phyloP scores from a whole-genome alignment of 257 asterid genomes.

The Primulina eburnea region DNA sequence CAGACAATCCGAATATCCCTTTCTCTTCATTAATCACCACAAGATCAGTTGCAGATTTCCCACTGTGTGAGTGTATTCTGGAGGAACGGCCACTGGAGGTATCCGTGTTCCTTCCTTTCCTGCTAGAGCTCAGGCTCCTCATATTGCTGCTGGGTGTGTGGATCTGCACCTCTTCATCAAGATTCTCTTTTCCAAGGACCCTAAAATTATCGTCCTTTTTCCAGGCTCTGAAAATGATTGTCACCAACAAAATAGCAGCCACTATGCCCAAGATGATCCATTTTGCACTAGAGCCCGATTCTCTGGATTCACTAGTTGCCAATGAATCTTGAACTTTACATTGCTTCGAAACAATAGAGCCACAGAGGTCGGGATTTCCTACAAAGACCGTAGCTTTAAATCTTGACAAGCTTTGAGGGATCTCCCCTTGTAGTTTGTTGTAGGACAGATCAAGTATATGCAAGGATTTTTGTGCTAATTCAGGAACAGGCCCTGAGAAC shows the following conservation, averaged over 20 bases:
- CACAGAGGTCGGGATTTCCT: conserved; percentile 64
- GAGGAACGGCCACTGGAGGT: conserved; percentile 31
- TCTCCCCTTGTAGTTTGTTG: conserved; percentile 68
- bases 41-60: conserved; percentile 42
- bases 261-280: conserved; percentile 65
- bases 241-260: conserved; percentile 43
- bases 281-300: conserved; percentile 34
- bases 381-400: conserved; percentile 45
- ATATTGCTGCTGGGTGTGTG: conserved; percentile 37
- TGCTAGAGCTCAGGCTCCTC: conserved; percentile 33
- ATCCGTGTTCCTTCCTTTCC: conserved; percentile 32
- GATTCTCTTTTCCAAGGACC: conserved; percentile 44
- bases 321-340: conserved; percentile 31
- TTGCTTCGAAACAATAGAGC: conserved; percentile 34
- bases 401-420: conserved; percentile 51
- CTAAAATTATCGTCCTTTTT: conserved; percentile 38
- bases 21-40: conserved; percentile 66
- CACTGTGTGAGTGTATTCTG: conserved; percentile 27
- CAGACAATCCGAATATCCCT: conserved; percentile 67
- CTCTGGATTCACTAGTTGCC: background rate
- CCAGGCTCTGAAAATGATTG: conserved; percentile 47
- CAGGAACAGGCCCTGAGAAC: conserved; percentile 64
- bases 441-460: conserved; percentile 33
- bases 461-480: conserved; percentile 42
- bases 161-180: conserved; percentile 44